Evolutionary conservation across 768 basidiomycete species (phyloP), one percentile per base, ranked within the genome.

Genomic region (Panellus pusillus): DNA sequence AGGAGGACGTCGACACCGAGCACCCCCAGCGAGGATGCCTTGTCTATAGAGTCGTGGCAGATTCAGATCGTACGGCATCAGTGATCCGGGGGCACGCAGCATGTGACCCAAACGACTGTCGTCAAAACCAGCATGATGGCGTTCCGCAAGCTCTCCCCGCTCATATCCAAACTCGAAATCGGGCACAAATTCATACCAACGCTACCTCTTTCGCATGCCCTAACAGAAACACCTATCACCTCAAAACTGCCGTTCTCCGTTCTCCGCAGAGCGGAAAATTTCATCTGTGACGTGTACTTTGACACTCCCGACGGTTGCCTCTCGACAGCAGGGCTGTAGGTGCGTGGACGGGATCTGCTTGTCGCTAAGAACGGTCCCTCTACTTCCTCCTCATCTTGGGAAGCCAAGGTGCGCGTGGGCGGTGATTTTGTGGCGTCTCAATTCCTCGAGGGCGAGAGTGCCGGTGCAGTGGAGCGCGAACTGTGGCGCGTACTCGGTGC

Each of bases 331-430:
- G 55, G 55, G 44, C n/a, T 56, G 15, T 56, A 49, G 55, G 55
- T 56, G n/a, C 55, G 55, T 7, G 36, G 40, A 27, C 54, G 54
- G 9, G 50, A 36, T 38, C 35, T 48, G 36, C 0, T 52, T 29
- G 40, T 4, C 13, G 44, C 12, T 20, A 36, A 44, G 4, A 9
- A 5, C 18, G 31, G n/a, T n/a, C 31, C 31, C 6, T 45, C 36
- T 38, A 28, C 38, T 31, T 15, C 31, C 2, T 12, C 35, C 15
- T 38, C 38, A 19, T 48, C 51, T 3, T 57, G 56, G 56, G 56
- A 57, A 32, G 56, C 50, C 39, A 57, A 57, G 35, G 55, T 52
- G 18, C 55, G 55, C 46, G 55, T 57, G 3, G 55, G 55, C 44
- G 55, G 55, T 38, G 50, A 57, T 50, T 49, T 42, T 17, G 36